Percentiles rank a stretch among this genome's conserved stretches.
Conservation (phyloP, 2,329 filamentous ascomycete species). For the Trichoderma polysporum region DNA sequence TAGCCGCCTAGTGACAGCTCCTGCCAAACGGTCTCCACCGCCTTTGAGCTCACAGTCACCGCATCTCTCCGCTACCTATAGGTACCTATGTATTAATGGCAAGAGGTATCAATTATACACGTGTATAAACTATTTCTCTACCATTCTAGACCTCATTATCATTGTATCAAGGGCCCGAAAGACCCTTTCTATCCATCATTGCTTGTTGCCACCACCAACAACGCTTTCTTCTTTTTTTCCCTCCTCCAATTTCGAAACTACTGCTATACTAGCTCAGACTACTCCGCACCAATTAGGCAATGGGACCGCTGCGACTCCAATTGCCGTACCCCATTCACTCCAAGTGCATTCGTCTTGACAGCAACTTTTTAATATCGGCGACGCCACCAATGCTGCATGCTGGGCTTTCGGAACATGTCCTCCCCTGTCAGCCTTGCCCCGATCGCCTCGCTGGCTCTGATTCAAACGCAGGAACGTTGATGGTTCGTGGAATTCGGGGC, state of each 20-base stretch:
- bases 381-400: conserved; percentile 10
- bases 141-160: too few species aligned
- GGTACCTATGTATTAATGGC: too few species aligned
- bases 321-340: background rate
- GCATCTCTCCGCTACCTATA: too few species aligned
- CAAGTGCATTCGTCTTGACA: background rate
- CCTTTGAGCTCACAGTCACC: background rate
- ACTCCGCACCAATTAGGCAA: background rate
- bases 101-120: too few species aligned
- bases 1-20: background rate
- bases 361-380: conserved; percentile 6
- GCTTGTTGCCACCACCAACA: background rate
- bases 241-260: background rate
- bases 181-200: background rate
- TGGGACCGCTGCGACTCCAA: background rate
- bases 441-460: conserved; percentile 4
- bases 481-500: conserved; percentile 11
- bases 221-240: background rate
- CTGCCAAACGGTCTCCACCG: background rate
- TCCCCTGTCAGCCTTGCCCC: conserved; percentile 18
- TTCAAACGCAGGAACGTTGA: conserved; percentile 15
- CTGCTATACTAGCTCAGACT: background rate
- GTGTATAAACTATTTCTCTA: too few species aligned
- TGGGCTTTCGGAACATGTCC: conserved; percentile 6
- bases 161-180: too few species aligned